These are phyloP conservation scores for Ascoidea rubescens DNA, from an alignment of 805 yeast genomes.

Conservation along the genomic window DNA sequence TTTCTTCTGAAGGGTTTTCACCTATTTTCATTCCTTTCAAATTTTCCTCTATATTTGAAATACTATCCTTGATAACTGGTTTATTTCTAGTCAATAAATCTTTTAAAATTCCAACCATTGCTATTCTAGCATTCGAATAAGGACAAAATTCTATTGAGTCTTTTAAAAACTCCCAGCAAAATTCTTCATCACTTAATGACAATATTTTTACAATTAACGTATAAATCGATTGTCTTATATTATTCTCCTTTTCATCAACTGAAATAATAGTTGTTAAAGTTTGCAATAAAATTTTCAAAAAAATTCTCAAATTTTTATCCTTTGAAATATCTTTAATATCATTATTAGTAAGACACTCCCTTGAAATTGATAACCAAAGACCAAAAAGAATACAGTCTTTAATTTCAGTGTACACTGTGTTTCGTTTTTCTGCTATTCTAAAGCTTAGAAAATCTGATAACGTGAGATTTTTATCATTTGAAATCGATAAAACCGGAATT, in stretches of 20 bases:
- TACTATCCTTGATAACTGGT: constrained; percentile 1
- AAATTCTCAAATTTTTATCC: not conserved
- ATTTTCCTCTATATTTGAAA: constrained; percentile 5
- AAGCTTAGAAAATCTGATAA: not conserved
- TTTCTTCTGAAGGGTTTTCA: not conserved
- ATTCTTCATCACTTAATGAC: constrained; percentile 39
- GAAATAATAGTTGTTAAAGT: constrained; percentile 19
- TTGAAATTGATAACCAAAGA: constrained; percentile 21
- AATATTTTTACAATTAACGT: constrained; percentile 54
- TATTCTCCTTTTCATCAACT: constrained; percentile 19
- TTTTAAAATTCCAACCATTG: constrained; percentile 53
- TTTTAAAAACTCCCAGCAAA: constrained; percentile 42
- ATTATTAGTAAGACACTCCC: not conserved
- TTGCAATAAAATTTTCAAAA: constrained; percentile 11
- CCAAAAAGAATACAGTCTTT: constrained; percentile 20
- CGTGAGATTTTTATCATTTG: constrained; percentile 1
- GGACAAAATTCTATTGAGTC: constrained; percentile 61
- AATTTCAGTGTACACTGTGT: constrained; percentile 6
- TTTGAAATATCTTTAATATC: constrained; percentile 11
- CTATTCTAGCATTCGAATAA: constrained; percentile 42
- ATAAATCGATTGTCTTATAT: constrained; percentile 23
- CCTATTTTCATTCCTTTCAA: not conserved
- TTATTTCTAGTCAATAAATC: constrained; percentile 36
- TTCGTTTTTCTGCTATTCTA: not conserved
- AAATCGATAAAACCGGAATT: constrained; percentile 21